phyloP scores from a whole-genome alignment of 1,284 basidiomycete species.

The Microbotryomycetes sp. region DNA sequence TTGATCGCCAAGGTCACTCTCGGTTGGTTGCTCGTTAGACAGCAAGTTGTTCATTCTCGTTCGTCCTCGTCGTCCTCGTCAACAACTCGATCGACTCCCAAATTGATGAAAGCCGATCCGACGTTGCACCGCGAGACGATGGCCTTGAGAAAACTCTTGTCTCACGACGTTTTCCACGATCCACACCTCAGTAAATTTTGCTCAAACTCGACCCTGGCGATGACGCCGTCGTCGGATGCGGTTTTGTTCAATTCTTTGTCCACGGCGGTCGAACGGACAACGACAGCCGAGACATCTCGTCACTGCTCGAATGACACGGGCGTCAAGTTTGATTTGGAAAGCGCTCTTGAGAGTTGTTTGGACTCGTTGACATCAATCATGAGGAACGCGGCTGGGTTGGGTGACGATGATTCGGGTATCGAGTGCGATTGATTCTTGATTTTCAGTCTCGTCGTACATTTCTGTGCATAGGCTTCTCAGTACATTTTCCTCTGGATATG shows the following conservation, averaged over 20 bases:
- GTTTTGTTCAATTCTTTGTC: too few species aligned
- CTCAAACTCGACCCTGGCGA: not conserved
- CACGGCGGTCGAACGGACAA: not conserved
- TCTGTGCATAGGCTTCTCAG: too few species aligned
- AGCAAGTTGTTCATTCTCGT: not conserved
- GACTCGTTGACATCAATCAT: conserved; percentile 22
- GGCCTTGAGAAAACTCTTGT: conserved; percentile 10
- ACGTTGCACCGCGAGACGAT: conserved; percentile 13
- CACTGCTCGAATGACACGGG: too few species aligned
- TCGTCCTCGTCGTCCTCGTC: not conserved
- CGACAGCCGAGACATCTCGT: not conserved
- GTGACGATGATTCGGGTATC: conserved; percentile 27
- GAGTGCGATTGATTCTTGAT: conserved; percentile 7
- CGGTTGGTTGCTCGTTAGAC: conserved; percentile 21
- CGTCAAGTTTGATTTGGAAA: conserved; percentile 8
- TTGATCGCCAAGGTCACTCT: conserved; percentile 16
- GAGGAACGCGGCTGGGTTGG: conserved; percentile 21
- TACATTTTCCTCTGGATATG: too few species aligned
- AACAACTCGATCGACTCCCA: not conserved
- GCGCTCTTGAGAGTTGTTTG: conserved; percentile 20
- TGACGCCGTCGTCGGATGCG: too few species aligned
- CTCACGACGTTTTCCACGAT: conserved; percentile 2
- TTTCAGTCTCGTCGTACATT: too few species aligned
- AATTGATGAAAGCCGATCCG: conserved; percentile 10
- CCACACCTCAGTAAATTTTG: not conserved